Conservation (phyloP, 306 rosid genomes). For the Alnus glutinosa region DNA sequence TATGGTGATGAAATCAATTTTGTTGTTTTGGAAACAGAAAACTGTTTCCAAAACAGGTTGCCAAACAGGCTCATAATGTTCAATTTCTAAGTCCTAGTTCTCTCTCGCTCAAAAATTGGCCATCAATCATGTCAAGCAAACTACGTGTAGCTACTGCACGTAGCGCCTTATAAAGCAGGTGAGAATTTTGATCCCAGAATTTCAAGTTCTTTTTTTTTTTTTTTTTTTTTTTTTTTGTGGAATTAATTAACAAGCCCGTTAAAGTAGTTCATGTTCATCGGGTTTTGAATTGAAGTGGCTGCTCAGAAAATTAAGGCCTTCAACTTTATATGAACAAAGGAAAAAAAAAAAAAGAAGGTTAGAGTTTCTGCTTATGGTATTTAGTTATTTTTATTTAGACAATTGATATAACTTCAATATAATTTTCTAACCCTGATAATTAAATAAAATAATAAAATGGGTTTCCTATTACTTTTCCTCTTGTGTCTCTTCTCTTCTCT, state of each 20-base stretch:
- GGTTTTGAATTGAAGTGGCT: not conserved
- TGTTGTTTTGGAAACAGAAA: no score
- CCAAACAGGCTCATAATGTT: not conserved
- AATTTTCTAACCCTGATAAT: not conserved
- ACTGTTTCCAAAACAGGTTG: no score
- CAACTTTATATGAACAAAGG: no score
- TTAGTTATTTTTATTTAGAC: not conserved
- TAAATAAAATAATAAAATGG: not conserved
- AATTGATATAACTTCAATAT: not conserved
- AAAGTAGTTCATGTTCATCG: not conserved
- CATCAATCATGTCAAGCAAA: not conserved
- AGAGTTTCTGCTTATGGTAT: not conserved
- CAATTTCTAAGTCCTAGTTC: not conserved
- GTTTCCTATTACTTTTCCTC: not conserved
- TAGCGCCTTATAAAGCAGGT: conserved; percentile 13
- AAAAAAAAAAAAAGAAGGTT: not conserved
- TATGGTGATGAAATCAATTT: no score
- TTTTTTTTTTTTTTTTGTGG: no score
- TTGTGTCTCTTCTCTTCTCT: not conserved
- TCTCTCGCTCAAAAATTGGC: not conserved
- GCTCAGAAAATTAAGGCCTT: not conserved
- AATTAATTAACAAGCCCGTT: not conserved
- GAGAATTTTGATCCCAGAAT: not conserved
- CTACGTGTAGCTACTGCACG: not conserved
- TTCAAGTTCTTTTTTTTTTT: not conserved